phyloP scores from a whole-genome alignment of 1,139 yeast species.

The Taphrina confusa region DNA sequence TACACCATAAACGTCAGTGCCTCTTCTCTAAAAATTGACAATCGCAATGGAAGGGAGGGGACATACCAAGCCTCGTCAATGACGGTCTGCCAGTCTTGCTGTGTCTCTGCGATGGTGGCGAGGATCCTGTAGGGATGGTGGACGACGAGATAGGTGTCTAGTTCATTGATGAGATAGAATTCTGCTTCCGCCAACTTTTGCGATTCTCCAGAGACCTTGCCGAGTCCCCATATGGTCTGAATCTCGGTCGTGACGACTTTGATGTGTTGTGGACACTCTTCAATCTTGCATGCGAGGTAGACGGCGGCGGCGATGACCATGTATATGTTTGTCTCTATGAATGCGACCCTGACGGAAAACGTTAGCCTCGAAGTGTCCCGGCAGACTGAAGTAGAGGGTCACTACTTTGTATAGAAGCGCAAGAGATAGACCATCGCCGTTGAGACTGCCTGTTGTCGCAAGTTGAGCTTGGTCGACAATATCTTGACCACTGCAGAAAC shows the following conservation, averaged over 20 bases:
- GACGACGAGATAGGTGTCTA: conserved; percentile 74
- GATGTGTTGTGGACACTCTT: conserved; percentile 93
- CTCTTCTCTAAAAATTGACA: no score
- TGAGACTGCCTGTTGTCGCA: conserved; percentile 80
- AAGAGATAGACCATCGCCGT: conserved; percentile 84
- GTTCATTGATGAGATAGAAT: conserved; percentile 85
- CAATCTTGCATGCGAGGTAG: conserved; percentile 88
- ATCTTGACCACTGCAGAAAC: conserved; percentile 68
- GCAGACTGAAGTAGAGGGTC: conserved; percentile 45
- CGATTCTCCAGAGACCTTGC: conserved; percentile 85
- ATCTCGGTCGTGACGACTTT: conserved; percentile 82
- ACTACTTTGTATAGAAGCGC: conserved; percentile 67
- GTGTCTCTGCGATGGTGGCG: background rate
- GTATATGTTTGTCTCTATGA: conserved; percentile 71
- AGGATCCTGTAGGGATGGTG: conserved; percentile 74
- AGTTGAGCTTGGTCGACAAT: conserved; percentile 72
- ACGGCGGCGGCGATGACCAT: conserved; percentile 79
- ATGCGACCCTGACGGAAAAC: conserved; percentile 20
- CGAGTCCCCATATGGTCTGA: conserved; percentile 82
- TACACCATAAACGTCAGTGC: conserved; percentile 46
- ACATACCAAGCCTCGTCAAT: conserved; percentile 20
- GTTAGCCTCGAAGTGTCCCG: background rate
- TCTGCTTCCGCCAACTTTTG: conserved; percentile 95
- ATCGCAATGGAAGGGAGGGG: background rate
- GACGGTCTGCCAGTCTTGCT: background rate